These are phyloP conservation scores for Amaranthus cruentus DNA, from an alignment of 148 eudicot genomes.

Conservation along the genomic window DNA sequence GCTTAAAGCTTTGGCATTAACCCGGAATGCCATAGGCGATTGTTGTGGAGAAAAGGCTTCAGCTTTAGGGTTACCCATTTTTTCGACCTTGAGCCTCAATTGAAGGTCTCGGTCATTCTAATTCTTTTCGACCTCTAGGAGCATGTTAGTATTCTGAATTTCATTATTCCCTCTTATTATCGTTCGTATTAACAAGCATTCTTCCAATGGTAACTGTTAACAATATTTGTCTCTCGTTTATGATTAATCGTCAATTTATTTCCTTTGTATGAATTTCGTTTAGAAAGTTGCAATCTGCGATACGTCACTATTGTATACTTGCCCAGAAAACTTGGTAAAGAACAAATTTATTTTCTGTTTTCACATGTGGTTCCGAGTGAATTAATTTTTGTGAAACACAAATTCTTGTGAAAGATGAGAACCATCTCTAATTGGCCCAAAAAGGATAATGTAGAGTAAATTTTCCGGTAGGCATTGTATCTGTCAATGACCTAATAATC, in stretches of 20 bases:
- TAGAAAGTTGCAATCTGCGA: too few relatives aligned
- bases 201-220: conserved; percentile 17
- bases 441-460: too few relatives aligned
- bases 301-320: too few relatives aligned
- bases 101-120: conserved; percentile 17
- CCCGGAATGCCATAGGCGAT: neutral
- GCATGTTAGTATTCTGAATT: conserved; percentile 19
- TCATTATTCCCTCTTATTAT: neutral
- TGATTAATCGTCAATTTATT: neutral
- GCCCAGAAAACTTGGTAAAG: too few relatives aligned
- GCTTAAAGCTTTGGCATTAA: conserved; percentile 86
- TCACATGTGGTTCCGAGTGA: too few relatives aligned
- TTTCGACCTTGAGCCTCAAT: conserved; percentile 23
- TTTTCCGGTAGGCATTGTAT: too few relatives aligned
- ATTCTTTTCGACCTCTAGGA: conserved; percentile 22
- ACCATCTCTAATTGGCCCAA: too few relatives aligned
- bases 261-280: neutral
- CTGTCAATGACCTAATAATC: too few relatives aligned
- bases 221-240: conserved; percentile 10
- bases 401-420: too few relatives aligned
- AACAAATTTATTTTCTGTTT: too few relatives aligned
- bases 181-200: conserved; percentile 24
- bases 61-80: conserved; percentile 14
- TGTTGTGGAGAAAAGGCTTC: conserved; percentile 3
- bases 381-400: too few relatives aligned